Percentiles rank a stretch among this genome's conserved stretches.
Conservation (phyloP, 306 rosid genomes). For the Vigna trinervia region DNA sequence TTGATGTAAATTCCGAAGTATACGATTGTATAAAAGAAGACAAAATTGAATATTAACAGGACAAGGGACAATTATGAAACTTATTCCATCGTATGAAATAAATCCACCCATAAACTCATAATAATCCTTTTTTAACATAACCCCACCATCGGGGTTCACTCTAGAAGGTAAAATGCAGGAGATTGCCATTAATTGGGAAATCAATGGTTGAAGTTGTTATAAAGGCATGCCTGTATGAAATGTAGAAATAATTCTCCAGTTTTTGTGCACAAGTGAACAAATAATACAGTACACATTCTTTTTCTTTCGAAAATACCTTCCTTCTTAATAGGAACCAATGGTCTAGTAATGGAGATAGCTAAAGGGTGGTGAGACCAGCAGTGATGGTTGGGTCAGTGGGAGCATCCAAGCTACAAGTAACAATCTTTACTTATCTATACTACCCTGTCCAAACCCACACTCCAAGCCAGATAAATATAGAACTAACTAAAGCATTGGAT, state of each 20-base stretch:
- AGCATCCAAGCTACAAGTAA: no score
- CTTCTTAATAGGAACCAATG: neutral
- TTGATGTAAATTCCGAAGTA: conserved; percentile 9
- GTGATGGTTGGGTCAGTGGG: no score
- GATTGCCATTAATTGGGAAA: no score
- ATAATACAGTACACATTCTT: neutral
- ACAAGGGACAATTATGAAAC: no score
- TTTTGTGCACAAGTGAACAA: no score
- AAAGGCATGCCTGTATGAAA: no score
- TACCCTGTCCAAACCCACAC: conserved; percentile 2
- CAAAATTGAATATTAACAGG: neutral
- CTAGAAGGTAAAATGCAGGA: no score
- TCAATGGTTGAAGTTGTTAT: no score
- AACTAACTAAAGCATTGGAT: neutral
- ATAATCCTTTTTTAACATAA: neutral
- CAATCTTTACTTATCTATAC: neutral
- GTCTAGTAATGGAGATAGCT: neutral
- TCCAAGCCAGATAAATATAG: neutral
- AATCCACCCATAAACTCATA: conserved; percentile 5
- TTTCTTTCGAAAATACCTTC: neutral
- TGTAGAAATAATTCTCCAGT: no score
- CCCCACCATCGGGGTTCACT: neutral
- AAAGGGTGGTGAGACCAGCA: neutral
- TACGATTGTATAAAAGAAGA: conserved; percentile 10
- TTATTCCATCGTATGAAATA: no score